Conservation (phyloP, 768 basidiomycete species). For the Candolleomyces eurysporus region DNA sequence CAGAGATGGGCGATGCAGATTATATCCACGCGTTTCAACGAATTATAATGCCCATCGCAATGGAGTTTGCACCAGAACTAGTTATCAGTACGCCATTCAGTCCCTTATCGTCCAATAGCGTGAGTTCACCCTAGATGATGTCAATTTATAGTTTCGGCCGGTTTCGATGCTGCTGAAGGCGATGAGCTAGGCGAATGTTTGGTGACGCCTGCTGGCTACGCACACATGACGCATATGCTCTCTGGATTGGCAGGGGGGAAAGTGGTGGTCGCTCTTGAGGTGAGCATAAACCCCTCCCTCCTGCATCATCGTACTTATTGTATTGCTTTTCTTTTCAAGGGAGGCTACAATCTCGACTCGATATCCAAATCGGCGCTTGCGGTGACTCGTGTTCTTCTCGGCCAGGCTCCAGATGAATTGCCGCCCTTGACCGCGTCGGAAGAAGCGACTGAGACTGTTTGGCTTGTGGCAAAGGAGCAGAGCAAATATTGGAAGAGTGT, state of each 20-base stretch:
- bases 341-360: slow-evolving; percentile 91
- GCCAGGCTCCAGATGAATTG: slow-evolving; percentile 79
- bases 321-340: slow-evolving; percentile 48
- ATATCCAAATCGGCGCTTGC: slow-evolving; percentile 86
- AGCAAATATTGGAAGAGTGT: slow-evolving; percentile 90
- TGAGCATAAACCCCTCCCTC: slow-evolving; percentile 28
- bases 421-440: slow-evolving; percentile 73
- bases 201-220: slow-evolving; percentile 90
- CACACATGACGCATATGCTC: slow-evolving; percentile 99
- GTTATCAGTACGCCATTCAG: slow-evolving; percentile 77
- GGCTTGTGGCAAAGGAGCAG: slow-evolving; percentile 83
- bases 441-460: slow-evolving; percentile 84
- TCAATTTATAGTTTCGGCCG: slow-evolving; percentile 77
- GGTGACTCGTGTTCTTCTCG: slow-evolving; percentile 84
- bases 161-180: slow-evolving; percentile 94
- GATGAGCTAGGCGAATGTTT: slow-evolving; percentile 90
- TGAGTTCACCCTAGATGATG: neutral
- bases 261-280: slow-evolving; percentile 92
- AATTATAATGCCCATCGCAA: slow-evolving; percentile 94
- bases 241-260: slow-evolving; percentile 83
- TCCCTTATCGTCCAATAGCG: neutral
- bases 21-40: slow-evolving; percentile 96
- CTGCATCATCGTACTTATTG: neutral
- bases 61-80: slow-evolving; percentile 94
- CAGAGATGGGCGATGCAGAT: slow-evolving; percentile 91